phyloP scores from a whole-genome alignment of 441 rosid species.

The Jatropha podagrica region DNA sequence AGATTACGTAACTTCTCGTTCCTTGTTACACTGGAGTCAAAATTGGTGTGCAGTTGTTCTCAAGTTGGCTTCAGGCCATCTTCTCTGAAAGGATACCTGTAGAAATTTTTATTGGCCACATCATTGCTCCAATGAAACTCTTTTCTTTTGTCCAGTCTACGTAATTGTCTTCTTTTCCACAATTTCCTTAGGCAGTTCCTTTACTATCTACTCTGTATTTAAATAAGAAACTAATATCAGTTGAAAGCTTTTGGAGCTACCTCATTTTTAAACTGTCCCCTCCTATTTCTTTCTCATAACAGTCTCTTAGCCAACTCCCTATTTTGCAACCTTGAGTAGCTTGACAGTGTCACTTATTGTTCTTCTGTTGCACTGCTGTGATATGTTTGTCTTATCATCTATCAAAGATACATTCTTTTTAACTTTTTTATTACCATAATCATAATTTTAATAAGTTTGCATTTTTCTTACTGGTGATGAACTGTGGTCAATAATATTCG shows the following conservation, averaged over 20 bases:
- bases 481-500: slow-evolving; percentile 4
- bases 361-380: background rate
- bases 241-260: background rate
- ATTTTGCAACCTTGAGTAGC: background rate
- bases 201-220: background rate
- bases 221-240: background rate
- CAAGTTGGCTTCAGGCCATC: background rate
- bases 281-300: background rate
- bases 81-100: background rate
- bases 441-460: background rate
- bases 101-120: background rate
- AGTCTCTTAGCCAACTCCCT: no score
- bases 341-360: background rate
- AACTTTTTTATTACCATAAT: background rate
- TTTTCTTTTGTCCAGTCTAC: background rate
- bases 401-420: background rate
- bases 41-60: background rate
- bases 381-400: background rate
- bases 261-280: background rate
- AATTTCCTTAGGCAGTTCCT: background rate
- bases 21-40: slow-evolving; percentile 17
- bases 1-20: slow-evolving; percentile 8
- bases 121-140: background rate
- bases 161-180: background rate
- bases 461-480: background rate